Percentiles rank a stretch among this genome's conserved stretches.
These are phyloP conservation scores for Rhizophora mangle DNA, from an alignment of 345 rosid species.

Conservation along the genomic window DNA sequence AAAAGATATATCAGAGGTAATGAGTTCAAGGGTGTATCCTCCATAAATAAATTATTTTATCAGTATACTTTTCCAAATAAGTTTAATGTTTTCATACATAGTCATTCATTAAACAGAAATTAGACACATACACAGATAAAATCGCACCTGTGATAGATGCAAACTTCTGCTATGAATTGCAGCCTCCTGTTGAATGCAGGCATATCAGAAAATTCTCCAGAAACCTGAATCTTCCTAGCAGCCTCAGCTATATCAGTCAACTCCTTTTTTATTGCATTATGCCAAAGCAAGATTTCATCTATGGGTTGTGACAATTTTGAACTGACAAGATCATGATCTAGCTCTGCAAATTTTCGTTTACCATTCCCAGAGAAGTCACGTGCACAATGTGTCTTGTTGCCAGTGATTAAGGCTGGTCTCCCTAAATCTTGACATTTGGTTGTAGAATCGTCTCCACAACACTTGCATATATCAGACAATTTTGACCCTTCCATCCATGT, in stretches of 20 bases:
- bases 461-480: slow-evolving; percentile 20
- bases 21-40: background rate
- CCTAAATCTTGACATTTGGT: slow-evolving; percentile 19
- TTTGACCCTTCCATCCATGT: slow-evolving; percentile 52
- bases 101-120: background rate
- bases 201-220: slow-evolving; percentile 51
- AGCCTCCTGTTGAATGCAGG: slow-evolving; percentile 51
- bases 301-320: slow-evolving; percentile 41
- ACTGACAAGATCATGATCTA: slow-evolving; percentile 21
- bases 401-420: slow-evolving; percentile 9
- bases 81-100: too few species aligned
- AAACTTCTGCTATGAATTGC: slow-evolving; percentile 60
- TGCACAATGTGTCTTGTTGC: slow-evolving; percentile 30
- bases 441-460: slow-evolving; percentile 26
- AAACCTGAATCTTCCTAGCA: slow-evolving; percentile 46
- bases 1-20: background rate
- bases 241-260: slow-evolving; percentile 48
- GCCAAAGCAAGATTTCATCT: slow-evolving; percentile 60
- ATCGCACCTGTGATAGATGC: slow-evolving; percentile 56
- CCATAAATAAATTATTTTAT: too few species aligned
- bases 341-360: slow-evolving; percentile 48
- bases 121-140: slow-evolving; percentile 7
- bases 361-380: slow-evolving; percentile 38
- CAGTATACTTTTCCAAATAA: too few species aligned
- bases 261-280: slow-evolving; percentile 53